Conservation (phyloP, 2,329 filamentous ascomycete genomes). For the Tetracladium maxilliforme region DNA sequence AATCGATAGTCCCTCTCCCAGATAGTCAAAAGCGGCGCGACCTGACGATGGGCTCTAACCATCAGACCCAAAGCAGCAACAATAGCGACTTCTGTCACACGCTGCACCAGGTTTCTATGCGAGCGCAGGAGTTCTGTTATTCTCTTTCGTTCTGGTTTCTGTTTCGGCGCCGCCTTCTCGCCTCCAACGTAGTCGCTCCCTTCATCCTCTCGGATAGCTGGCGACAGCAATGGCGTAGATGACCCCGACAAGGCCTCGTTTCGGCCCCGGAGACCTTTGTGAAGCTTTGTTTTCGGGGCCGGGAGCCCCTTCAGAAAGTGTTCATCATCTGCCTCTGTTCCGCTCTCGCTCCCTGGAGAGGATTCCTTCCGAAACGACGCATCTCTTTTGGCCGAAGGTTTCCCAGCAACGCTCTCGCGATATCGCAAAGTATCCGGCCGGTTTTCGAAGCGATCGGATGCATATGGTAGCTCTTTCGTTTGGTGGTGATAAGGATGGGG, state of each 20-base stretch:
- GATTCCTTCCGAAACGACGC: constrained; percentile 8
- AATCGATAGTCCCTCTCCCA: too few species aligned
- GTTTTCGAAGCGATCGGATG: constrained; percentile 22
- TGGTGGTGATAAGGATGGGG: constrained; percentile 55
- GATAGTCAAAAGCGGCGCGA: too few species aligned
- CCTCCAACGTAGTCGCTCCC: too few species aligned
- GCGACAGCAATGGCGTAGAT: constrained; percentile 39
- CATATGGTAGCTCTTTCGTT: constrained; percentile 36
- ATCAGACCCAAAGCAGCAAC: constrained; percentile 32
- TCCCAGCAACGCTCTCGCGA: constrained; percentile 13
- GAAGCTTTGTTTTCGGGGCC: constrained; percentile 54
- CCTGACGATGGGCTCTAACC: too few species aligned
- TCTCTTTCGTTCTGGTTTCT: too few species aligned
- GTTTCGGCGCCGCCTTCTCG: too few species aligned
- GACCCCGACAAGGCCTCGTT: constrained; percentile 37
- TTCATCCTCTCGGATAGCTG: constrained; percentile 25
- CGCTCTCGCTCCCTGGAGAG: constrained; percentile 64
- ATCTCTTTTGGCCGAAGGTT: constrained; percentile 10
- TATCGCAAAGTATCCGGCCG: constrained; percentile 9
- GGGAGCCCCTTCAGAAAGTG: constrained; percentile 76
- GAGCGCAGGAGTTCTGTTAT: too few species aligned
- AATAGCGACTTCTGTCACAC: constrained; percentile 35
- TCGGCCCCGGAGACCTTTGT: constrained; percentile 61
- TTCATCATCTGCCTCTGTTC: constrained; percentile 91
- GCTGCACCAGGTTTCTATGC: too few species aligned